Conservation (phyloP, 257 asterid species). For the Scutellaria galericulata region DNA sequence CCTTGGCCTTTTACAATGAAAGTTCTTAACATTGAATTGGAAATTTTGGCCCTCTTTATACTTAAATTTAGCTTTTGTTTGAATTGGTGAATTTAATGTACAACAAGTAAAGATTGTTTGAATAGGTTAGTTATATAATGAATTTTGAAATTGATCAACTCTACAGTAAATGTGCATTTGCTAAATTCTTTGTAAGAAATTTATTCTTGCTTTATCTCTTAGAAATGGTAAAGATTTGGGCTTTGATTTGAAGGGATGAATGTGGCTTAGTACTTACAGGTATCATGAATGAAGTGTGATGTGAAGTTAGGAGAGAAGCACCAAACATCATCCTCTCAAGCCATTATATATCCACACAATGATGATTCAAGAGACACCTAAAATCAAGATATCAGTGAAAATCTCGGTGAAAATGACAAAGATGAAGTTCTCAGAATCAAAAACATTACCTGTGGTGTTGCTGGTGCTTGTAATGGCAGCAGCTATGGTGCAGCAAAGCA, state of each 20-base stretch:
- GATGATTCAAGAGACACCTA: not conserved
- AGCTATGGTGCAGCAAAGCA: constrained; percentile 41
- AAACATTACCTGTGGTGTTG: constrained; percentile 32
- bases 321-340: constrained; percentile 30
- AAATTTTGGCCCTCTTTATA: too few species aligned
- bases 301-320: constrained; percentile 67
- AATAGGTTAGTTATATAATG: not conserved
- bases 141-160: too few species aligned
- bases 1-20: not conserved
- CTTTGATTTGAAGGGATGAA: too few species aligned
- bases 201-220: too few species aligned
- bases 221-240: too few species aligned
- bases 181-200: too few species aligned
- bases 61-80: too few species aligned
- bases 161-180: too few species aligned
- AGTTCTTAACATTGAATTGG: too few species aligned
- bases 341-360: constrained; percentile 36
- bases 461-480: constrained; percentile 40
- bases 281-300: constrained; percentile 49
- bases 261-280: not conserved
- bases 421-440: constrained; percentile 43
- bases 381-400: not conserved
- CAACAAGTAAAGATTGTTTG: not conserved
- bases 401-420: not conserved
- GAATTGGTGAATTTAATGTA: too few species aligned